Evolutionary conservation across 306 rosid genomes (phyloP), one percentile per base, ranked within the genome.

Genomic region (Argentina anserina): DNA sequence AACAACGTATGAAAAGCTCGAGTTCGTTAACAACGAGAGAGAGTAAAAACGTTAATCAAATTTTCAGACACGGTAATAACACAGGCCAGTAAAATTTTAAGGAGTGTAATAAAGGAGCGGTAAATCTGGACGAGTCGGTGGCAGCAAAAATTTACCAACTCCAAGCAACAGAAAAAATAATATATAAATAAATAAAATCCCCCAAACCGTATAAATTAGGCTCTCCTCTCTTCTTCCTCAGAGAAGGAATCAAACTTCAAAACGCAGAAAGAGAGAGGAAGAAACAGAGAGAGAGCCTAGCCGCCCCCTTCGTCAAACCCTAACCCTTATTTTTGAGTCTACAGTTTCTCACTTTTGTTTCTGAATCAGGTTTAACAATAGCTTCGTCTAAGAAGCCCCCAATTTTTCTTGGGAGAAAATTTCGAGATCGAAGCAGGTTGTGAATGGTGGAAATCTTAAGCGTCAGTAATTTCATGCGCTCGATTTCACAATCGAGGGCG

Each of bases 391-490:
- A 3, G 37, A 15, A 37, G 3, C 21, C 62, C 6, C 49, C 14
- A 26, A 36, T 3, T 18, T 21, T 34, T 20, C 64, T 12, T 3
- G 2, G 3, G 12, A 3, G 6, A 37, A 62, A 50, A 67, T 67
- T 73, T 75, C 77, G 34, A 69, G 58, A 46, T 21, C 50, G 53
- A 65, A 70, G 72, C 59, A 42, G 21, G 69, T 93, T 84, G 95
- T 94, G 96, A 91, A 94, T 94, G 99, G 90, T 89, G 74, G 97
- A 91, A 88, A 91, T 88, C 96, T 80, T 82, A 56, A 75, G 85
- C 73, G 49, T 56, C 69, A 60, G 59, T 49, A 82, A 69, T 88
- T 94, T 76, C 69, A 88, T 94, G 99, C 99, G 87, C 96, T 82
- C 89, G 90, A 96, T 76, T 78, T 46, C 50, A 11, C 68, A 61